Conservation (phyloP, 768 basidiomycete species). For the Russula lepida region DNA sequence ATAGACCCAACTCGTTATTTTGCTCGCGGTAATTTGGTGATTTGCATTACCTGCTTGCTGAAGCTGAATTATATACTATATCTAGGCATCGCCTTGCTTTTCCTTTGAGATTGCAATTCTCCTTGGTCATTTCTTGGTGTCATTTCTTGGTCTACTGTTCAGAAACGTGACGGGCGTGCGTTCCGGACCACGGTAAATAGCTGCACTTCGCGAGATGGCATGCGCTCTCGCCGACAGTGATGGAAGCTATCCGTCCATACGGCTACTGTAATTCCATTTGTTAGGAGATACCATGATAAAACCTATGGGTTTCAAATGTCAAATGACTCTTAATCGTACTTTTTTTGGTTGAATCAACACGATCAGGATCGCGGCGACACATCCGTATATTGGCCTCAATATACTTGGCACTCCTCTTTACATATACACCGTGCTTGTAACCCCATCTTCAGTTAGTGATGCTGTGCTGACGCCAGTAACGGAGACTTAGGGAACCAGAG, state of each 20-base stretch:
- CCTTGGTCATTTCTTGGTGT: neutral
- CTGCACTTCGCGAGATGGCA: no score
- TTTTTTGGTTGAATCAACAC: neutral
- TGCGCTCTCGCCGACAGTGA: no score
- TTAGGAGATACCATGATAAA: neutral
- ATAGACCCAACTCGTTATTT: neutral
- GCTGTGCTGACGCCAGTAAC: neutral
- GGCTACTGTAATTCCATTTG: neutral
- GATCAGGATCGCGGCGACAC: neutral
- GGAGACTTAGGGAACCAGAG: no score
- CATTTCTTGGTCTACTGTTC: neutral
- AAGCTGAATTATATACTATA: slow-evolving; percentile 13
- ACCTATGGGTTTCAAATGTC: neutral
- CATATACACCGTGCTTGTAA: neutral
- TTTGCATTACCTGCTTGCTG: neutral
- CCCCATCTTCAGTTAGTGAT: neutral
- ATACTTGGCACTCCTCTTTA: neutral
- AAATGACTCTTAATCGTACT: neutral
- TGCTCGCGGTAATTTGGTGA: neutral
- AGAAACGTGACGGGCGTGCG: neutral
- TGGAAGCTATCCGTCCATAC: neutral
- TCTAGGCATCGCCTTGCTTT: neutral
- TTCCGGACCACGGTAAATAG: neutral
- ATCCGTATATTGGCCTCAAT: neutral
- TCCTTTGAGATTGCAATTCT: neutral